phyloP scores from a whole-genome alignment of 1,284 basidiomycete species.

The Marasmius oreades region DNA sequence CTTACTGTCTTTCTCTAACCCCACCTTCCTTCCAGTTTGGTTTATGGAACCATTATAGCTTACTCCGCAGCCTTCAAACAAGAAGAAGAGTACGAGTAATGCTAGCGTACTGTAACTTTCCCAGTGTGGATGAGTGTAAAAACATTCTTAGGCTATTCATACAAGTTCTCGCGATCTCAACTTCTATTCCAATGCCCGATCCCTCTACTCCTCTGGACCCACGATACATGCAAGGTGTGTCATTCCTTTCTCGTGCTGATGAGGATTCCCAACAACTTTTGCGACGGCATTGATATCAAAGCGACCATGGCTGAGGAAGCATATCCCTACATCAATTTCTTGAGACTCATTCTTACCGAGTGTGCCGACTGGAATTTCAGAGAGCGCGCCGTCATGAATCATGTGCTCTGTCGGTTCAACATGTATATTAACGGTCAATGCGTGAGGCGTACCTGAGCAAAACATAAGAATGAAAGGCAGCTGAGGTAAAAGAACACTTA shows the following conservation, averaged over 20 bases:
- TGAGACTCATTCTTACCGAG: conserved; percentile 50
- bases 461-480: conserved; percentile 1
- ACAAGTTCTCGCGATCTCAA: not conserved
- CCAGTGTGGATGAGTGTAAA: conserved; percentile 13
- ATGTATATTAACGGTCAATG: conserved; percentile 52
- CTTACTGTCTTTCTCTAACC: conserved; percentile 12
- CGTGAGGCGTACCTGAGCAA: conserved; percentile 41
- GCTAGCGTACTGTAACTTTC: conserved; percentile 16
- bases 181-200: not conserved
- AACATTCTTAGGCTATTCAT: conserved; percentile 1
- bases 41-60: conserved; percentile 91
- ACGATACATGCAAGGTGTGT: conserved; percentile 36
- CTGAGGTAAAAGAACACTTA: conserved; percentile 31
- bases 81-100: conserved; percentile 70
- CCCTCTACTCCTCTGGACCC: conserved; percentile 13
- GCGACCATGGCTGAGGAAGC: conserved; percentile 71
- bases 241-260: conserved; percentile 31
- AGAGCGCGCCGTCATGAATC: conserved; percentile 64
- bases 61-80: conserved; percentile 84
- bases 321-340: conserved; percentile 56
- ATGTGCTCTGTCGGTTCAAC: conserved; percentile 61
- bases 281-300: conserved; percentile 68
- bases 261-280: conserved; percentile 29
- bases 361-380: conserved; percentile 56
- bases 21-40: conserved; percentile 49